A percentile compares a stretch with the other conserved stretches of the same genome.
Evolutionary conservation across 805 yeast genomes (phyloP).

Genomic region (Isabelozyma pseudorhagii): DNA sequence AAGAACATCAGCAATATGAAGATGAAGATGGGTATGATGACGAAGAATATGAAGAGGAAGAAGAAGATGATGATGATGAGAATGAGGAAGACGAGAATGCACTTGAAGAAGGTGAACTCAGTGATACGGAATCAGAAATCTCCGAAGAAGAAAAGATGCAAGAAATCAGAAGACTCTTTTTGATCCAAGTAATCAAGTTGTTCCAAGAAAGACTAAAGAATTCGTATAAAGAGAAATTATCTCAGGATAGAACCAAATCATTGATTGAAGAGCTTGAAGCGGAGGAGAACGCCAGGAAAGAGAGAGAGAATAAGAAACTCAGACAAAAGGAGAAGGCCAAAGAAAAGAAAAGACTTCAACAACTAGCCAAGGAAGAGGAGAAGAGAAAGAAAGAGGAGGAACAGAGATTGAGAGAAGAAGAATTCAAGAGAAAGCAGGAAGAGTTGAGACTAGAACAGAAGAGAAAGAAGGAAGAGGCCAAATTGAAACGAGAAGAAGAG

Average conservation of each 20-base stretch:
- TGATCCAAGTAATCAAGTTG: constrained; percentile 73
- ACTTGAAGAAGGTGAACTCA: constrained; percentile 38
- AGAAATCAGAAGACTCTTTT: constrained; percentile 78
- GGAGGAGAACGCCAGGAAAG: constrained; percentile 62
- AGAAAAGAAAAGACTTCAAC: constrained; percentile 64
- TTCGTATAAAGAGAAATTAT: constrained; percentile 76
- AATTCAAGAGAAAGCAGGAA: constrained; percentile 27
- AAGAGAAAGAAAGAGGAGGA: constrained; percentile 51
- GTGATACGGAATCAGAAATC: constrained; percentile 33
- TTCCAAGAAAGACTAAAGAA: constrained; percentile 69
- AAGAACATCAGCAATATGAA: constrained; percentile 16
- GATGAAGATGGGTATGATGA: constrained; percentile 26
- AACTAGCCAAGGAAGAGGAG: constrained; percentile 63
- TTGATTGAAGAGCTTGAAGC: constrained; percentile 68
- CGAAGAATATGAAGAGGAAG: constrained; percentile 23
- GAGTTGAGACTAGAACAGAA: constrained; percentile 34
- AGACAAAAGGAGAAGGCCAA: constrained; percentile 66
- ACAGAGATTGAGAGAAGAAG: constrained; percentile 38
- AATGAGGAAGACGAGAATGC: constrained; percentile 40
- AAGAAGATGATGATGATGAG: constrained; percentile 29
- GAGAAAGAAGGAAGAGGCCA: constrained; percentile 35
- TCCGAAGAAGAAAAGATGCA: constrained; percentile 62
- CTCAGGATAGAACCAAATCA: constrained; percentile 66
- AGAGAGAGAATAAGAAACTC: constrained; percentile 62
- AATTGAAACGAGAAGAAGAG: constrained; percentile 45